Base-by-base conservation (phyloP, 495 filamentous ascomycete genomes). In the Aspergillus sclerotiicarbonarius region DNA sequence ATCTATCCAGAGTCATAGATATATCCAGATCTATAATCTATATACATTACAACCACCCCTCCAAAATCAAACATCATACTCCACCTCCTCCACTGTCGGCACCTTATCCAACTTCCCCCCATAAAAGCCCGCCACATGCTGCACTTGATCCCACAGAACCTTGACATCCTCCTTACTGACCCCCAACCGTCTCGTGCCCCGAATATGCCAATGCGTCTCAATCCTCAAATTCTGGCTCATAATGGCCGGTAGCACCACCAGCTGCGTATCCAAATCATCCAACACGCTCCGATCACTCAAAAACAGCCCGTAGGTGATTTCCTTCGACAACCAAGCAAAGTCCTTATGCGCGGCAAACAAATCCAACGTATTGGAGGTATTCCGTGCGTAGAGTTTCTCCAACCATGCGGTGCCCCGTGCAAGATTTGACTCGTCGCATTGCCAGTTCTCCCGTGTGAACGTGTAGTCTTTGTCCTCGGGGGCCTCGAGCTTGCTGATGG, bases 291-390 rank as follows among this genome's bases (percentile, higher is more conserved):
- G 70, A 66, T 86, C 82, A 5, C 77, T 78, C 32, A 86, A 69
- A 58, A 80, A 85, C 41, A 85, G 61, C 1, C 83, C 83, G 51
- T 86, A 86, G 0, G 80, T 83, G 54, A 86, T 74, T 46, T 76
- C 71, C 56, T 54, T 70, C 9, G 65, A 69, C 43, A 73, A 37
- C 68, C 67, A 74, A 4, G 57, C 47, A 57, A 84, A 82, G 54
- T 83, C 81, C 57, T 68, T 72, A 54, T 84, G 81, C n/a, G 77
- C 76, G 19, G 53, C 58, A 55, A 83, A 79, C 25, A 78, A 31
- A 41, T 73, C 73, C 57, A 78, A 54, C 8, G 77, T 74, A 0
- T 56, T 63, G 0, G 63, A 62, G 0, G 74, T 64, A 44, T 84
- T 70, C 15, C 66, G 62, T 39, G 67, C 51, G 48, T 76, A 76